A percentile compares a stretch with the other conserved stretches of the same genome.
These are phyloP conservation scores for Asterochloris erici DNA, from an alignment of 139 green algal species.

Conservation along the genomic window DNA sequence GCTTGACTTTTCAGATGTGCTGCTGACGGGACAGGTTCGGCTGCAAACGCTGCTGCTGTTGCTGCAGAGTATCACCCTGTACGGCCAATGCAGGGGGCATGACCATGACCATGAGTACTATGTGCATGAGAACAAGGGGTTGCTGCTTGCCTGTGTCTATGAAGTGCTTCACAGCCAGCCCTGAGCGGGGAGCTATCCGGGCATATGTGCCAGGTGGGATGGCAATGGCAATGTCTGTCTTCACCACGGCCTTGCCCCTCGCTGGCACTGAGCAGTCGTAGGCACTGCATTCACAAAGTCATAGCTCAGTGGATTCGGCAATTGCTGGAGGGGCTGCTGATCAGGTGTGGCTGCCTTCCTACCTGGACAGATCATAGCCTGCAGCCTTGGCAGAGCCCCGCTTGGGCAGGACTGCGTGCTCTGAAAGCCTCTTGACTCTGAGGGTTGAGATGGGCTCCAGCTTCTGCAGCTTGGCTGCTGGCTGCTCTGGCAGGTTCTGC, in stretches of 20 bases:
- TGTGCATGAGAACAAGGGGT: too few species aligned
- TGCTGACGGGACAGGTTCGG: too few species aligned
- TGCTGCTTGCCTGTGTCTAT: constrained; percentile 73
- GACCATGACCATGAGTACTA: too few species aligned
- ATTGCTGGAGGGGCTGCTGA: not conserved
- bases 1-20: too few species aligned
- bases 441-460: constrained; percentile 32
- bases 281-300: constrained; percentile 56
- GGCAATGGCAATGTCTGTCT: constrained; percentile 87
- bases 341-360: not conserved
- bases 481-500: not conserved
- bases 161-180: constrained; percentile 93
- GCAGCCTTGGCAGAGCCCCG: constrained; percentile 81
- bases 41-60: too few species aligned
- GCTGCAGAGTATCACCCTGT: too few species aligned
- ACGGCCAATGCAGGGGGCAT: too few species aligned
- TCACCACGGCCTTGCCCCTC: constrained; percentile 76
- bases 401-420: constrained; percentile 75
- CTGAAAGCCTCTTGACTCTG: constrained; percentile 81
- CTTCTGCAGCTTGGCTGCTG: not conserved
- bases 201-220: constrained; percentile 92
- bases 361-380: constrained; percentile 93
- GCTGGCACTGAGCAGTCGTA: constrained; percentile 83
- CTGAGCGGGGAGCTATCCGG: constrained; percentile 90
- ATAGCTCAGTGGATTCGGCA: not conserved